Evolutionary conservation across 768 basidiomycete genomes (phyloP).

Genomic region (Suillus variegatus): DNA sequence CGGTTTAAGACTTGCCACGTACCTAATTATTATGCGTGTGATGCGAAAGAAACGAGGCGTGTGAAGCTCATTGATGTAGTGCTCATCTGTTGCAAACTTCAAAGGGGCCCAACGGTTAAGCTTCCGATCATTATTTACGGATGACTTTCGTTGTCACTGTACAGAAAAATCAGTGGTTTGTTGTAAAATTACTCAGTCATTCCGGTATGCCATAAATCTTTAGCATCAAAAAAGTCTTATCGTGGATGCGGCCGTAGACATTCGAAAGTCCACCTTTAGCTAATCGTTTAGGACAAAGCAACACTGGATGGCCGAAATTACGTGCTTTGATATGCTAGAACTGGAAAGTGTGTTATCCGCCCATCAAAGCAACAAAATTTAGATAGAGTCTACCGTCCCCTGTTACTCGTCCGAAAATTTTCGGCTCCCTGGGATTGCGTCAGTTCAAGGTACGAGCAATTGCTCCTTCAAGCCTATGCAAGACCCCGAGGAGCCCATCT

Average conservation of each 20-base stretch:
- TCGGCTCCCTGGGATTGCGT: no score
- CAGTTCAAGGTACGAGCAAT: no score
- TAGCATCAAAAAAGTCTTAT: background rate
- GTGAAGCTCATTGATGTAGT: no score
- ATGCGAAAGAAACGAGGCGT: no score
- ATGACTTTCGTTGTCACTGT: background rate
- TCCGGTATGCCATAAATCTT: background rate
- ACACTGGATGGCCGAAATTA: background rate
- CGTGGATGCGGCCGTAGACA: background rate
- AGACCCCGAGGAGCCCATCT: no score
- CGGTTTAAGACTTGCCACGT: no score
- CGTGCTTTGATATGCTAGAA: background rate
- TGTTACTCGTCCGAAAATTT: constrained; percentile 18
- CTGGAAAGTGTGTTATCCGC: background rate
- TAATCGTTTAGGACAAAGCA: background rate
- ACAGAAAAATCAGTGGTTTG: background rate
- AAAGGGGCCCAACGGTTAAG: no score
- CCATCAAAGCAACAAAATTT: background rate
- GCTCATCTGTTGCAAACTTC: no score
- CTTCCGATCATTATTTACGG: background rate
- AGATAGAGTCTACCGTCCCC: no score
- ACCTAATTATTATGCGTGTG: no score
- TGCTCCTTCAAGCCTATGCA: no score
- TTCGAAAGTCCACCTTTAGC: background rate
- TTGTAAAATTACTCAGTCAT: background rate